Conservation (phyloP, 768 basidiomycete species). For the Hygrocybe coccinea region DNA sequence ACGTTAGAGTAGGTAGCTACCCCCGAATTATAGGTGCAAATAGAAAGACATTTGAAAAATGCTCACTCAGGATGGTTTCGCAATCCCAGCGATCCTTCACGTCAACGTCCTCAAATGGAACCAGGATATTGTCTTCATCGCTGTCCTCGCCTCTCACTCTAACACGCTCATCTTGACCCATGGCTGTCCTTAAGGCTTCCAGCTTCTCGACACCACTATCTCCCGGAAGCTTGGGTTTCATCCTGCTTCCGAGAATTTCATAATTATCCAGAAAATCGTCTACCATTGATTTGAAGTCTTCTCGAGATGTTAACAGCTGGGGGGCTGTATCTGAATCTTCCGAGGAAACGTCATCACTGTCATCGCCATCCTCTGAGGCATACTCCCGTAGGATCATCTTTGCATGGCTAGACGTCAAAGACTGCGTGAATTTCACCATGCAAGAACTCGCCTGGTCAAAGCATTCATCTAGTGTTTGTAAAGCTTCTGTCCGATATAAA, state of each 20-base stretch:
- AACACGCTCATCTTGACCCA: conserved; percentile 66
- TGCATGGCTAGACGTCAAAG: background rate
- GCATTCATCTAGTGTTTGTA: conserved; percentile 84
- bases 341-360: conserved; percentile 34
- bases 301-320: conserved; percentile 72
- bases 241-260: conserved; percentile 83
- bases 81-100: conserved; percentile 89
- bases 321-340: conserved; percentile 59
- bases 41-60: background rate
- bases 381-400: conserved; percentile 81
- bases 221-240: conserved; percentile 71
- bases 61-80: conserved; percentile 89
- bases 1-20: conserved; percentile 94
- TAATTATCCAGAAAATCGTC: conserved; percentile 91
- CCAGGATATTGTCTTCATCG: conserved; percentile 41
- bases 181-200: conserved; percentile 67
- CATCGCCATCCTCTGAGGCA: conserved; percentile 47
- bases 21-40: conserved; percentile 6
- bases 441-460: conserved; percentile 75
- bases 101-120: conserved; percentile 46
- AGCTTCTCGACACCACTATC: conserved; percentile 74
- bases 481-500: conserved; percentile 86
- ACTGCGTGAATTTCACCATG: background rate
- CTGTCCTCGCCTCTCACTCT: conserved; percentile 42
- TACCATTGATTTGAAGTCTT: conserved; percentile 88